These are phyloP conservation scores for Globisporangium abappressorium DNA, from an alignment of 352 stramenopile genomes.

Conservation along the genomic window DNA sequence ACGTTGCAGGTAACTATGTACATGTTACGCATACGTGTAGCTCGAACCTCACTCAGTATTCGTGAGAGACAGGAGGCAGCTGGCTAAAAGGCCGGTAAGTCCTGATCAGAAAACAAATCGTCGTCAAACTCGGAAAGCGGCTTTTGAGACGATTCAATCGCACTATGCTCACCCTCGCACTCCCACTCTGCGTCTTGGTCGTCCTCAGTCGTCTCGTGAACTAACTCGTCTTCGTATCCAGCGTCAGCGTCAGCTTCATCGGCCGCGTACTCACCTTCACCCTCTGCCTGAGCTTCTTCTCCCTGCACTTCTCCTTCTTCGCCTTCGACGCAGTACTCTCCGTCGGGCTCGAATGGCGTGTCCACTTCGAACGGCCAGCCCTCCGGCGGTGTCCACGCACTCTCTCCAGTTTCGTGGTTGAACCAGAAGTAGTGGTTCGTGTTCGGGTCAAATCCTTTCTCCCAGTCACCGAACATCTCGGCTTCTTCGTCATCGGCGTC, in stretches of 20 bases:
- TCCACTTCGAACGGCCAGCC: conserved; percentile 75
- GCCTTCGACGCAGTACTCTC: conserved; percentile 15
- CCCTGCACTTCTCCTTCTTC: conserved; percentile 15
- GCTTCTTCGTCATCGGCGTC: conserved; percentile 76
- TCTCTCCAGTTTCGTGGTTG: conserved; percentile 78
- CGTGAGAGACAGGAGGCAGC: conserved; percentile 2
- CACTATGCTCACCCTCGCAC: conserved; percentile 15
- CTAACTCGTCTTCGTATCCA: conserved; percentile 10
- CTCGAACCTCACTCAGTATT: neutral
- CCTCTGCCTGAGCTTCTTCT: conserved; percentile 6
- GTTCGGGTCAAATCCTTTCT: conserved; percentile 79
- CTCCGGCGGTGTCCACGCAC: conserved; percentile 72
- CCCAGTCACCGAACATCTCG: conserved; percentile 79
- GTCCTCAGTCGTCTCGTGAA: neutral
- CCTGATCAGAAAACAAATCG: conserved; percentile 42
- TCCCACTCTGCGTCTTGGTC: conserved; percentile 16
- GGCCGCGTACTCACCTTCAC: conserved; percentile 12
- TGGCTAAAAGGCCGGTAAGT: conserved; percentile 47
- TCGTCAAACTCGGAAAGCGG: conserved; percentile 53
- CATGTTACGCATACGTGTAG: neutral
- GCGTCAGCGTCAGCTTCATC: conserved; percentile 10
- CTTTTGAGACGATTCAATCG: conserved; percentile 26
- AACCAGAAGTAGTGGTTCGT: conserved; percentile 90
- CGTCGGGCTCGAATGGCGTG: conserved; percentile 52
- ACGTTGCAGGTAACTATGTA: conserved; percentile 5